Percentiles rank a stretch among this genome's conserved stretches.
These are phyloP conservation scores for Termitomyces sp. DNA, from an alignment of 768 basidiomycete species.

Conservation along the genomic window DNA sequence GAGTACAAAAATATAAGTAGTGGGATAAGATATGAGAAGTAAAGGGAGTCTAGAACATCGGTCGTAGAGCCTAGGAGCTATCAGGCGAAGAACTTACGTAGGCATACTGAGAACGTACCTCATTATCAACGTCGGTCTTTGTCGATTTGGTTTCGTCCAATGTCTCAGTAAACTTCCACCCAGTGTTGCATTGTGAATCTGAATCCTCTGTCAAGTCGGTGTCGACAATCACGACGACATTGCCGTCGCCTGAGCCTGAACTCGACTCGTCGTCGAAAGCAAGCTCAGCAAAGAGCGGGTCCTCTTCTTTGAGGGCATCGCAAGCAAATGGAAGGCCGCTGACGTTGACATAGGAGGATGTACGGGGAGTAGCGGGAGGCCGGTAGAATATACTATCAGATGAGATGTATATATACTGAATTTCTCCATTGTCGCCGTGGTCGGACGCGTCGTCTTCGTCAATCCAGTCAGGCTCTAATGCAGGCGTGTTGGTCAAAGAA, in stretches of 20 bases:
- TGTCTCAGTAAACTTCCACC: conserved; percentile 2
- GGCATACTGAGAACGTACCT: neutral
- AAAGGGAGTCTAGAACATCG: neutral
- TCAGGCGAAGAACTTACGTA: neutral
- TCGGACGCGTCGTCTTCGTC: conserved; percentile 9
- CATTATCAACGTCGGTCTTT: neutral
- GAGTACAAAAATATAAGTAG: neutral
- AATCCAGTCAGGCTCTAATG: conserved; percentile 12
- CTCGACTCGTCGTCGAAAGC: conserved; percentile 5
- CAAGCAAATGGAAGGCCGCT: conserved; percentile 18
- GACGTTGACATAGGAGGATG: conserved; percentile 23
- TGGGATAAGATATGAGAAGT: neutral
- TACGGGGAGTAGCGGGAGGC: conserved; percentile 19
- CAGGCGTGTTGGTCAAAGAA: conserved; percentile 13
- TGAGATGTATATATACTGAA: conserved; percentile 34
- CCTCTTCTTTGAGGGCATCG: conserved; percentile 19
- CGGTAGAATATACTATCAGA: conserved; percentile 33
- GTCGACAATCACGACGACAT: conserved; percentile 5
- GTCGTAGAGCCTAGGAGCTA: neutral
- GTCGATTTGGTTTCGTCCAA: conserved; percentile 1
- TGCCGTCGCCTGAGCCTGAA: neutral
- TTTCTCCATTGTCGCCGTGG: conserved; percentile 14
- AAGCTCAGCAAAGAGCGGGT: conserved; percentile 9
- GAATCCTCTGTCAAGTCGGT: neutral
- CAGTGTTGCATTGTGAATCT: neutral